Conservation (phyloP, 306 rosid genomes). For the Cajanus cajan region DNA sequence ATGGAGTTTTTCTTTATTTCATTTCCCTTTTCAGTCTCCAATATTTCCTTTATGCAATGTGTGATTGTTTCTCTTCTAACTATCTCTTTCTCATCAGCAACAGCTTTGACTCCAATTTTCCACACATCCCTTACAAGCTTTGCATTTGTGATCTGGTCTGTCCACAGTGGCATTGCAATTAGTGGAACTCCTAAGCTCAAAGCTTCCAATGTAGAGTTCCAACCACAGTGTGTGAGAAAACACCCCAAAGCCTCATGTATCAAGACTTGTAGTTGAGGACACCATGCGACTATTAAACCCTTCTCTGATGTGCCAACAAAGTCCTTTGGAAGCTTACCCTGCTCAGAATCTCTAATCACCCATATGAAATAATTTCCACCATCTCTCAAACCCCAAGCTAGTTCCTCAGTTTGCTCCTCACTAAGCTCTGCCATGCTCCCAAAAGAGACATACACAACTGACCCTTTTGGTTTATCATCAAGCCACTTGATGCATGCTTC, state of each 20-base stretch:
- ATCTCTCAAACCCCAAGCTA: slow-evolving; percentile 20
- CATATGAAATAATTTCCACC: slow-evolving; percentile 20
- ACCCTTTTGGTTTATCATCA: slow-evolving; percentile 18
- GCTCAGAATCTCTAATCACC: slow-evolving; percentile 27
- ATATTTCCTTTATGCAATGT: slow-evolving; percentile 17
- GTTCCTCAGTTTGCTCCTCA: slow-evolving; percentile 26
- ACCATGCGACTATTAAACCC: slow-evolving; percentile 27
- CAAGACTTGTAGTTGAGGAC: slow-evolving; percentile 25
- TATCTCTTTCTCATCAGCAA: slow-evolving; percentile 23
- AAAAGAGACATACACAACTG: slow-evolving; percentile 33
- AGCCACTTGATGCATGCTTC: slow-evolving; percentile 40
- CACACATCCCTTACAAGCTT: slow-evolving; percentile 16
- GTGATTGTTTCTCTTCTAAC: slow-evolving; percentile 5
- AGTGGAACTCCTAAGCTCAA: slow-evolving; percentile 31
- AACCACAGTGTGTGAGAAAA: slow-evolving; percentile 33
- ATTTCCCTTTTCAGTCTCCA: slow-evolving; percentile 20
- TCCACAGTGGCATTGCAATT: slow-evolving; percentile 33
- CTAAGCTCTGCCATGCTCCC: slow-evolving; percentile 19
- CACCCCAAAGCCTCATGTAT: slow-evolving; percentile 33
- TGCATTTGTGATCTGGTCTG: slow-evolving; percentile 26
- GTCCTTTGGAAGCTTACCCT: neutral
- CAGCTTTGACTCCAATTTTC: slow-evolving; percentile 22
- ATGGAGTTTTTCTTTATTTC: slow-evolving; percentile 11
- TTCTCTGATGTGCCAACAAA: neutral
- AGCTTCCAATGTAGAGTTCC: slow-evolving; percentile 31